These are phyloP conservation scores for Chytridium lagenaria DNA, from an alignment of 371 early-diverging fungal genomes.

Conservation along the genomic window DNA sequence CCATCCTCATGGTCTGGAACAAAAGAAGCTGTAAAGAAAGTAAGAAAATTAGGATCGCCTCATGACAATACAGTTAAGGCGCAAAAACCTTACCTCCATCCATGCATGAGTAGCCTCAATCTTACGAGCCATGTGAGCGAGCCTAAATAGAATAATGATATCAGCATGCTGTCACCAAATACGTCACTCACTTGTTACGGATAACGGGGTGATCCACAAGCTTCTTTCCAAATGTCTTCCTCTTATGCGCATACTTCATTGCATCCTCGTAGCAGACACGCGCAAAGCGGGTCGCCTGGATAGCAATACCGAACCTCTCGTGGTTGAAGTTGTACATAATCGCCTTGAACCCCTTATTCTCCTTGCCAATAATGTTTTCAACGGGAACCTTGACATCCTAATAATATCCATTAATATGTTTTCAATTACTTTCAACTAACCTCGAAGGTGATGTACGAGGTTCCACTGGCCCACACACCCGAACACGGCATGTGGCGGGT, in stretches of 20 bases:
- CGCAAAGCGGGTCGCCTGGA: slow-evolving; percentile 85
- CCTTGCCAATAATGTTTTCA: slow-evolving; percentile 81
- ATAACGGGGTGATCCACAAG: slow-evolving; percentile 66
- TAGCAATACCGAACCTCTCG: slow-evolving; percentile 70
- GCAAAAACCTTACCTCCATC: slow-evolving; percentile 65
- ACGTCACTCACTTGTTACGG: slow-evolving; percentile 32
- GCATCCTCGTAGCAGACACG: slow-evolving; percentile 88
- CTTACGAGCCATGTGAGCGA: slow-evolving; percentile 78
- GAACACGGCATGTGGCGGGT: slow-evolving; percentile 81
- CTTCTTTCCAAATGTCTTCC: slow-evolving; percentile 84
- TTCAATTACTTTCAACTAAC: neutral
- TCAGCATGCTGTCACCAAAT: neutral
- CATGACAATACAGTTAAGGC: neutral
- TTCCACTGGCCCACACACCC: slow-evolving; percentile 84
- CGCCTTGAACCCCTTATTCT: slow-evolving; percentile 83
- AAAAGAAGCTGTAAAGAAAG: slow-evolving; percentile 40
- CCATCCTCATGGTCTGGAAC: slow-evolving; percentile 72
- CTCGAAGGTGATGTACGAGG: slow-evolving; percentile 54
- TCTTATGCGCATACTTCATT: slow-evolving; percentile 84
- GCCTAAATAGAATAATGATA: slow-evolving; percentile 45
- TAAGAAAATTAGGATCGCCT: neutral
- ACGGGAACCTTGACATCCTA: slow-evolving; percentile 87
- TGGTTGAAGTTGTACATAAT: slow-evolving; percentile 16
- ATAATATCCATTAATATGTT: neutral
- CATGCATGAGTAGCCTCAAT: slow-evolving; percentile 89